A percentile compares a stretch with the other conserved stretches of the same genome.
These are phyloP conservation scores for Tulasnella sp. DNA, from an alignment of 768 basidiomycete species.

Conservation along the genomic window DNA sequence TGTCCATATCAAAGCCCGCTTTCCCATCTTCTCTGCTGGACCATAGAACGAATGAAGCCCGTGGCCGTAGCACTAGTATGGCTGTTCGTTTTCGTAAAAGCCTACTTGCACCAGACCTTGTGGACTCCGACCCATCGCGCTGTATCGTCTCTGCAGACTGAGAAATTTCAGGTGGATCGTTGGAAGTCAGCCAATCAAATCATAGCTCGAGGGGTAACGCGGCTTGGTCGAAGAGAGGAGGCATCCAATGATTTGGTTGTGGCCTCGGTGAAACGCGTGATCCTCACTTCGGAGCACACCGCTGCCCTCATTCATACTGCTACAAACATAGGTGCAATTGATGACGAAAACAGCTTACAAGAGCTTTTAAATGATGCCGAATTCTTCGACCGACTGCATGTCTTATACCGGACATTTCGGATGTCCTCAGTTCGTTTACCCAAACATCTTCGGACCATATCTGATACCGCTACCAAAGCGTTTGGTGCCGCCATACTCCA, in stretches of 20 bases:
- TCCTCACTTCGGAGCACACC: background rate
- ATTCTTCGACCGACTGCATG: background rate
- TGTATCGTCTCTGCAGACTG: no score
- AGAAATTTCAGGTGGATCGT: no score
- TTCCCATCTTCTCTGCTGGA: background rate
- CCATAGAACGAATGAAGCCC: background rate
- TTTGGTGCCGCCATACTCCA: background rate
- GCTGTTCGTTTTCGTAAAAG: background rate
- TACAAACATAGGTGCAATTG: background rate
- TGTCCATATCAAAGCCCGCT: constrained; percentile 7
- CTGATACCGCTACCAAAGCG: background rate
- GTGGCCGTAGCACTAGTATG: background rate
- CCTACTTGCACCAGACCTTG: background rate
- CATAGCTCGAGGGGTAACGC: background rate
- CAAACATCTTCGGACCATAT: background rate
- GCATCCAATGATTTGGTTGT: background rate
- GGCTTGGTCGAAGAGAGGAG: background rate
- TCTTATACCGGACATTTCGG: no score
- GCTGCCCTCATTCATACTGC: background rate
- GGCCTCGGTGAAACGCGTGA: background rate
- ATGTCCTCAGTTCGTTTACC: background rate
- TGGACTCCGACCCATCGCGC: no score
- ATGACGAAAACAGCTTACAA: background rate
- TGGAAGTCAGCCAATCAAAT: background rate
- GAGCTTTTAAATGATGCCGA: background rate